Evolutionary conservation across 805 yeast genomes (phyloP).

Genomic region (Yarrowia sp.): DNA sequence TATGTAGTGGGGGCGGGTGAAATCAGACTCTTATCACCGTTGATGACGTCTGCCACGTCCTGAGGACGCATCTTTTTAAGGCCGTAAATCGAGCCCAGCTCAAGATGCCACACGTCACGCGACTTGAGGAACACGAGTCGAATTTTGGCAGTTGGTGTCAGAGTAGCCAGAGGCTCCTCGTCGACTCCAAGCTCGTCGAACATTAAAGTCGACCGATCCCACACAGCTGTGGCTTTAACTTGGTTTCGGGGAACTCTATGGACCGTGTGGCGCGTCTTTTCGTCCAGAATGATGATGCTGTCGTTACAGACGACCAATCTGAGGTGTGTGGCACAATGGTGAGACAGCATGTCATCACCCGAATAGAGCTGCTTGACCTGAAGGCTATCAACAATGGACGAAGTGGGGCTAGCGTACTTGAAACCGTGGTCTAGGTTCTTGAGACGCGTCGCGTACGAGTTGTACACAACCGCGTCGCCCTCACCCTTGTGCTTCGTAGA

Average conservation of each 20-base stretch:
- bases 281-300: slow-evolving; percentile 5
- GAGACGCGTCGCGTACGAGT: not conserved
- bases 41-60: slow-evolving; percentile 5
- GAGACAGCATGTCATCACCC: slow-evolving; percentile 7
- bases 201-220: not conserved
- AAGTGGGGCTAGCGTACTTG: not conserved
- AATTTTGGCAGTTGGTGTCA: not conserved
- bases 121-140: slow-evolving; percentile 10
- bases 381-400: not conserved
- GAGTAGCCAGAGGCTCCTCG: not conserved
- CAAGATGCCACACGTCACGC: slow-evolving; percentile 4
- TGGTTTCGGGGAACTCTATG: not conserved
- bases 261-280: slow-evolving; percentile 3
- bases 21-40: not conserved
- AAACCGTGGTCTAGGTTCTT: slow-evolving; percentile 6
- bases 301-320: not conserved
- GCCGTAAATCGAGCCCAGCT: not conserved
- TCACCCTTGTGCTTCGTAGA: not conserved
- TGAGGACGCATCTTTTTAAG: not conserved
- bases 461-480: not conserved
- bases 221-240: not conserved
- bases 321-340: slow-evolving; percentile 2
- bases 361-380: not conserved
- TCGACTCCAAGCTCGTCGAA: not conserved
- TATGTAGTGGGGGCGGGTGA: not conserved